Percentiles rank a stretch among this genome's conserved stretches.
phyloP scores from a whole-genome alignment of 805 yeast genomes.

The Lipomyces mesembrius region DNA sequence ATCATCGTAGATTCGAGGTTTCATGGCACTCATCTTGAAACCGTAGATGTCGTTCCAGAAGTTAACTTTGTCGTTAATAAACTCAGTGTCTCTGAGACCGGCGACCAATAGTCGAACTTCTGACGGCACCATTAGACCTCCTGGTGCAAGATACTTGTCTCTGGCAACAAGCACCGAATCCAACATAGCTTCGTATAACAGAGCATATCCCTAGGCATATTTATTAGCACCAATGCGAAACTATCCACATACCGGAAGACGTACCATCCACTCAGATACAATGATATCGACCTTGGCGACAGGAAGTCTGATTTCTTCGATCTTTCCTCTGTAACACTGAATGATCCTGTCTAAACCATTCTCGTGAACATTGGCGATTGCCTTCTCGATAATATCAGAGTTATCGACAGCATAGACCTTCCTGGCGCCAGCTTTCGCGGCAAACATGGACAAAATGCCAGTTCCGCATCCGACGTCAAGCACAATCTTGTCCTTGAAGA shows the following conservation, averaged over 20 bases:
- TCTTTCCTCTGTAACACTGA: constrained; percentile 86
- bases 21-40: constrained; percentile 84
- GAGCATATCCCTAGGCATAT: constrained; percentile 70
- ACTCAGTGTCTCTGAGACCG: constrained; percentile 89
- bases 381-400: constrained; percentile 96
- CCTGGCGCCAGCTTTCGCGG: constrained; percentile 97
- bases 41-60: constrained; percentile 98
- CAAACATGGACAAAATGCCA: constrained; percentile 96
- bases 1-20: constrained; percentile 58
- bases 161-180: constrained; percentile 95
- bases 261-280: constrained; percentile 92
- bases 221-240: not conserved
- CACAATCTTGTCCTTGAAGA: constrained; percentile 91
- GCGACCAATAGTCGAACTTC: constrained; percentile 88
- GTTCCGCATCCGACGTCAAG: constrained; percentile 99
- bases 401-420: constrained; percentile 97
- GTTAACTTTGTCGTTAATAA: constrained; percentile 86
- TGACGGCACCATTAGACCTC: constrained; percentile 94
- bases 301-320: constrained; percentile 89
- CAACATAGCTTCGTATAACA: constrained; percentile 95
- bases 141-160: constrained; percentile 76
- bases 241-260: not conserved
- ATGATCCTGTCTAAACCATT: constrained; percentile 87
- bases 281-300: constrained; percentile 90
- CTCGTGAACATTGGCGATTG: constrained; percentile 79